Evolutionary conservation across 768 basidiomycete species (phyloP).

Genomic region (Paxillus ammoniavirescens): DNA sequence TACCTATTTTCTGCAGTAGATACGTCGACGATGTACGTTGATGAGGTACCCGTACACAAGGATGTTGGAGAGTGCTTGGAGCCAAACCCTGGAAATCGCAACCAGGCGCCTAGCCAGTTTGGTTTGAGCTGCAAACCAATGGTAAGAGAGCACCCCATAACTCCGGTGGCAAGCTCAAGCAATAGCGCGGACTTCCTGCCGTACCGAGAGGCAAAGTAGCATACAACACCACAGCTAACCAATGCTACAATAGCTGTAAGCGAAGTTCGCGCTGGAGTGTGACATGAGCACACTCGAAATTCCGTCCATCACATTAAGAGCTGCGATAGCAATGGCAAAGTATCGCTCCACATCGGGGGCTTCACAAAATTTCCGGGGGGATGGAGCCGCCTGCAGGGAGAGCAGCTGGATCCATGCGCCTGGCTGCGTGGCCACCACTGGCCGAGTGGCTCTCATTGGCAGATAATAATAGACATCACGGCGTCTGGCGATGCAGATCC

Average conservation of each 20-base stretch:
- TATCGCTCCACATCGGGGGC: conserved; percentile 18
- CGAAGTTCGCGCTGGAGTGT: background rate
- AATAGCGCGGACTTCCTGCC: conserved; percentile 27
- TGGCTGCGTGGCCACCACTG: no score
- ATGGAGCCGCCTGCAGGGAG: conserved; percentile 9
- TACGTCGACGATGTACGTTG: conserved; percentile 29
- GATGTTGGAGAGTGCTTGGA: conserved; percentile 8
- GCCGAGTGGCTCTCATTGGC: no score
- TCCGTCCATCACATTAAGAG: conserved; percentile 12
- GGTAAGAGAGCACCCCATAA: conserved; percentile 14
- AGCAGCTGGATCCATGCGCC: background rate
- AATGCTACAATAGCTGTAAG: conserved; percentile 19
- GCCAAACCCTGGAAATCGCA: conserved; percentile 19
- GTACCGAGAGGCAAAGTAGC: conserved; percentile 22
- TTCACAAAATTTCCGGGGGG: conserved; percentile 17
- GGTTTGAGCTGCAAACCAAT: conserved; percentile 15
- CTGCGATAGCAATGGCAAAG: conserved; percentile 21
- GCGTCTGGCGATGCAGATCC: no score
- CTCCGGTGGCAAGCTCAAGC: conserved; percentile 4
- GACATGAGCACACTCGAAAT: conserved; percentile 19
- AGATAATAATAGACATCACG: no score
- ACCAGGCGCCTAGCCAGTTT: conserved; percentile 11
- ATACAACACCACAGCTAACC: conserved; percentile 20
- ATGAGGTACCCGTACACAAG: conserved; percentile 16
- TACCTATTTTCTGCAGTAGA: conserved; percentile 25